Evolutionary conservation across 345 rosid species (phyloP), one percentile per base, ranked within the genome.

Genomic region (Aegle marmelos): DNA sequence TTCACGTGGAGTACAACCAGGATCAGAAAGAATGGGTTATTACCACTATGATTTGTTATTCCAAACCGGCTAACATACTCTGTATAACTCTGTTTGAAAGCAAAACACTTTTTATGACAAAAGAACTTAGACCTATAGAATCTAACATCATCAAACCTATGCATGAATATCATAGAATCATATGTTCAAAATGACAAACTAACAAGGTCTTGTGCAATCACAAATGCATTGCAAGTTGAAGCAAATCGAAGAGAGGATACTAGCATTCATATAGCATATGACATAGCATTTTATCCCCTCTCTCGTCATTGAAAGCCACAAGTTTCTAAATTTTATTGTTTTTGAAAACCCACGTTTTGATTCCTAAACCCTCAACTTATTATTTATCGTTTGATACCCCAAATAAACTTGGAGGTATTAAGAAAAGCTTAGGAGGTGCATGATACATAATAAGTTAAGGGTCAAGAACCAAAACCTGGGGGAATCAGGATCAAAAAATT

Each of bases 21-120:
- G 58, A 25, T 73, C 62, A 54, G 65, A 68, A 56, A 36, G 45
- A 68, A 72, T 48, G 21, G 36, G 68, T 65, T 66, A 59, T 48
- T 30, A 59, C 67, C 74, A 67, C 27, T 45, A 57, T 41, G 25
- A 34, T n/a, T 24, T 10, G 30, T 56, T 56, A 65, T 61, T 30
- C 57, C 45, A 53, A 53, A 34, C 64, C 27, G n/a, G 34, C 17
- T n/a, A 53, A n/a, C 25, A 34, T 65, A 50, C 24, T 34, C 2
- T 3, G 22, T 11, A 57, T 58, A 72, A 58, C 33, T 36, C 36
- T 13, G 37, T 50, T 50, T 50, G 56, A 50, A 0, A 2, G 19
- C 16, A 41, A 50, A 16, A 50, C 22, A 50, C 56, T 16, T 16
- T 50, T 4, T 16, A 50, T 4, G 21, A 57, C n/a, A 34, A 57